These are phyloP conservation scores for Neonectria magnoliae DNA, from an alignment of 2,329 filamentous ascomycete species.

Conservation along the genomic window DNA sequence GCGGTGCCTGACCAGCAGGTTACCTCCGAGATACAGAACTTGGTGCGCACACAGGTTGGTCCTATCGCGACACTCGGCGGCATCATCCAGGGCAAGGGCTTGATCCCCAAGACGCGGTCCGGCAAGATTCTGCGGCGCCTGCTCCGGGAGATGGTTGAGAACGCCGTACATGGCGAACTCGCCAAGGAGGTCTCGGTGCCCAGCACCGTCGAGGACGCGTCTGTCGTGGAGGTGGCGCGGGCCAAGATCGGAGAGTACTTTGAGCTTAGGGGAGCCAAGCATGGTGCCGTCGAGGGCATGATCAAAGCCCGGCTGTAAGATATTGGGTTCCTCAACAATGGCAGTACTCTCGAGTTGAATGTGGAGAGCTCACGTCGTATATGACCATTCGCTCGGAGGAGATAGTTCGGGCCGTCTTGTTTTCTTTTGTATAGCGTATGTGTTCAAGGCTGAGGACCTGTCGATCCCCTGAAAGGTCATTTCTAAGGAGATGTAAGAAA, in stretches of 20 bases:
- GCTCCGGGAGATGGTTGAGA: conserved; percentile 84
- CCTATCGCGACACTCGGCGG: conserved; percentile 87
- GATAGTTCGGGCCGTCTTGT: conserved; percentile 19
- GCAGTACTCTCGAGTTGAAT: background rate
- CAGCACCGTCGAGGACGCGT: conserved; percentile 84
- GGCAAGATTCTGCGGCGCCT: conserved; percentile 90
- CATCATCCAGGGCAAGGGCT: conserved; percentile 83
- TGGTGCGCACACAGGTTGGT: conserved; percentile 84
- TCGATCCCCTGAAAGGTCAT: conserved; percentile 12
- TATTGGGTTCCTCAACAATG: background rate
- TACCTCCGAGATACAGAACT: conserved; percentile 72
- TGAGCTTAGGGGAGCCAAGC: conserved; percentile 54
- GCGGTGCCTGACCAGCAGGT: conserved; percentile 60
- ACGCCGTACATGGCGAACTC: conserved; percentile 78
- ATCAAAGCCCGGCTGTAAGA: conserved; percentile 64
- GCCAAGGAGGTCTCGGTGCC: conserved; percentile 79
- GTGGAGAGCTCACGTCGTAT: background rate
- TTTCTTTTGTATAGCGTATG: conserved; percentile 29
- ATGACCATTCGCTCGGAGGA: conserved; percentile 16
- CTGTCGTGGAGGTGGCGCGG: conserved; percentile 79
- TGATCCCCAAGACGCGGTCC: conserved; percentile 92
- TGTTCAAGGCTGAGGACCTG: conserved; percentile 15
- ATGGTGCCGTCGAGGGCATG: conserved; percentile 57
- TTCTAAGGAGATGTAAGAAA: background rate
- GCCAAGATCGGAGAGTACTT: conserved; percentile 81